These are phyloP conservation scores for Paramarasmius palmivorus DNA, from an alignment of 1,284 basidiomycete genomes.

Conservation along the genomic window DNA sequence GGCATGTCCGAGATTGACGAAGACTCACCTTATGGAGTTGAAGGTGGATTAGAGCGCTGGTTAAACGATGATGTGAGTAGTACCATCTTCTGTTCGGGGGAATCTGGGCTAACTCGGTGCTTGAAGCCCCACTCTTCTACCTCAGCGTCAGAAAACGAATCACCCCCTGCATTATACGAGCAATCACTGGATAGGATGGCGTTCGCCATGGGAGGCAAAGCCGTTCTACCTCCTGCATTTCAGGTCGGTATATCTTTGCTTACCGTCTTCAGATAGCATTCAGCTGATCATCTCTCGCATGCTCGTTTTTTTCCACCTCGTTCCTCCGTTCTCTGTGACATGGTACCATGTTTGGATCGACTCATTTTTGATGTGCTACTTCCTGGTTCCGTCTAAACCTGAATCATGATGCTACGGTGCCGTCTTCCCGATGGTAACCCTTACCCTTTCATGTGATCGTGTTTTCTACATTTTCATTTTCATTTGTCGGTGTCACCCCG, in stretches of 20 bases:
- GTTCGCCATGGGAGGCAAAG: slow-evolving; percentile 70
- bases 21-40: slow-evolving; percentile 31
- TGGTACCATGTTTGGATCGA: slow-evolving; percentile 7
- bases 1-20: slow-evolving; percentile 78
- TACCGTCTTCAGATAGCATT: no score
- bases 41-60: slow-evolving; percentile 63
- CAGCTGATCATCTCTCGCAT: no score
- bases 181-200: slow-evolving; percentile 77
- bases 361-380: slow-evolving; percentile 1
- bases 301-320: no score
- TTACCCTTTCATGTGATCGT: neutral
- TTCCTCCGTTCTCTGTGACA: no score
- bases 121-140: slow-evolving; percentile 68
- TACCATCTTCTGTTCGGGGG: neutral
- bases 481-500: neutral
- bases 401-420: no score
- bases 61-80: slow-evolving; percentile 68
- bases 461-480: slow-evolving; percentile 2
- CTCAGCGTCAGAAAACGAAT: slow-evolving; percentile 52
- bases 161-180: slow-evolving; percentile 74
- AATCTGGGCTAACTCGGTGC: neutral
- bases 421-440: no score
- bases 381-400: no score
- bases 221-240: slow-evolving; percentile 74
- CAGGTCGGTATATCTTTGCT: slow-evolving; percentile 30